Evolutionary conservation across 1,284 basidiomycete genomes (phyloP).

Genomic region (Boletus hoseneyae): DNA sequence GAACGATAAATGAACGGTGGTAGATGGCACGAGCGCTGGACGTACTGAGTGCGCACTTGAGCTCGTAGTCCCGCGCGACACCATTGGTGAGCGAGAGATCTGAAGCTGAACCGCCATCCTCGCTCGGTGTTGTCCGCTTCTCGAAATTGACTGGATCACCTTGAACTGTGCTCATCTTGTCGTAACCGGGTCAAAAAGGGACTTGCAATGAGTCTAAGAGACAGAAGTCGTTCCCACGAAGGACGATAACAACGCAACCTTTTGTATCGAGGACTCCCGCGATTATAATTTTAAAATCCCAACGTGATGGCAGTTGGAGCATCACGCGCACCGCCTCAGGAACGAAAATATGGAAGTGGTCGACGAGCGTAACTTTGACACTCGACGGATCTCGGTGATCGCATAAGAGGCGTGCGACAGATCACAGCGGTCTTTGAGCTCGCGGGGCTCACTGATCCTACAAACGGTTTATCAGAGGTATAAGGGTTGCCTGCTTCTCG

Average conservation of each 20-base stretch:
- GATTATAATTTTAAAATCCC: background rate
- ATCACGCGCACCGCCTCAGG: background rate
- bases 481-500: too few species aligned
- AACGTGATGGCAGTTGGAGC: too few species aligned
- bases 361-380: background rate
- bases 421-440: too few species aligned
- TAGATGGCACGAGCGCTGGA: background rate
- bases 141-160: conserved; percentile 9
- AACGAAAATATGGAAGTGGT: too few species aligned
- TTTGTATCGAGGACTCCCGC: conserved; percentile 17
- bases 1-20: background rate
- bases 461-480: too few species aligned
- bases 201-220: background rate
- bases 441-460: too few species aligned
- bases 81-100: conserved; percentile 16
- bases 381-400: background rate
- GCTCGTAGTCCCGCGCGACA: conserved; percentile 28
- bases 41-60: conserved; percentile 30
- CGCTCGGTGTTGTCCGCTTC: conserved; percentile 14
- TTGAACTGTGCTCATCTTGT: conserved; percentile 10
- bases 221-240: conserved; percentile 18
- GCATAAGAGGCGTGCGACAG: too few species aligned
- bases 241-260: background rate
- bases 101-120: conserved; percentile 13
- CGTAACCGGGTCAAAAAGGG: background rate